A percentile compares a stretch with the other conserved stretches of the same genome.
These are phyloP conservation scores for Tolypocladium album DNA, from an alignment of 2,329 filamentous ascomycete genomes.

Conservation along the genomic window DNA sequence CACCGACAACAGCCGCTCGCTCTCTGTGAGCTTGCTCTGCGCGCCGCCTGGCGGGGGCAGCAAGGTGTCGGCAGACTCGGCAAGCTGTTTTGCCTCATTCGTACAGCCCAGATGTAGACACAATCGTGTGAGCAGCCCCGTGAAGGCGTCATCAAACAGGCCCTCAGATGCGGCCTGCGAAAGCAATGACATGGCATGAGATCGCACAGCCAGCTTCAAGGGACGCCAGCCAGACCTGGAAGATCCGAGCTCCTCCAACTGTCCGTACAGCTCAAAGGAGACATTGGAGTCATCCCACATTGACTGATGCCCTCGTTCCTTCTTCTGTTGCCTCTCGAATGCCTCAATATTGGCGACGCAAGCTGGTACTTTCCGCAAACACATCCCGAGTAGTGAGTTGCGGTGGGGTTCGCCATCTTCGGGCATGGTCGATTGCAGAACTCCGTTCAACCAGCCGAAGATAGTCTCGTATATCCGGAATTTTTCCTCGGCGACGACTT, in stretches of 20 bases:
- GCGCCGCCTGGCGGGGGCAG: slow-evolving; percentile 8
- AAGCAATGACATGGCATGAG: slow-evolving; percentile 18
- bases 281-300: slow-evolving; percentile 16
- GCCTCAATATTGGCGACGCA: slow-evolving; percentile 20
- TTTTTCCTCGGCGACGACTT: slow-evolving; percentile 9
- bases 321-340: slow-evolving; percentile 17
- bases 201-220: slow-evolving; percentile 19
- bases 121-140: slow-evolving; percentile 16
- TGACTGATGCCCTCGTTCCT: slow-evolving; percentile 11
- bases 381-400: slow-evolving; percentile 25
- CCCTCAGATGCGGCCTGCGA: slow-evolving; percentile 17
- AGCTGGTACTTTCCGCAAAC: slow-evolving; percentile 19
- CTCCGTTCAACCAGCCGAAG: slow-evolving; percentile 16
- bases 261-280: slow-evolving; percentile 20
- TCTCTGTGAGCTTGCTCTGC: slow-evolving; percentile 8
- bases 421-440: slow-evolving; percentile 17
- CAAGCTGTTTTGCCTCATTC: slow-evolving; percentile 17
- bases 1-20: slow-evolving; percentile 10
- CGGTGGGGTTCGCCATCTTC: slow-evolving; percentile 9
- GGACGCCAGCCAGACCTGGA: slow-evolving; percentile 20
- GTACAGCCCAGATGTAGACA: slow-evolving; percentile 15
- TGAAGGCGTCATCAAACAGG: slow-evolving; percentile 16
- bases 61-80: slow-evolving; percentile 6
- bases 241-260: slow-evolving; percentile 21
- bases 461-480: slow-evolving; percentile 22